phyloP scores from a whole-genome alignment of 345 rosid species.

The Ceriops tagal region DNA sequence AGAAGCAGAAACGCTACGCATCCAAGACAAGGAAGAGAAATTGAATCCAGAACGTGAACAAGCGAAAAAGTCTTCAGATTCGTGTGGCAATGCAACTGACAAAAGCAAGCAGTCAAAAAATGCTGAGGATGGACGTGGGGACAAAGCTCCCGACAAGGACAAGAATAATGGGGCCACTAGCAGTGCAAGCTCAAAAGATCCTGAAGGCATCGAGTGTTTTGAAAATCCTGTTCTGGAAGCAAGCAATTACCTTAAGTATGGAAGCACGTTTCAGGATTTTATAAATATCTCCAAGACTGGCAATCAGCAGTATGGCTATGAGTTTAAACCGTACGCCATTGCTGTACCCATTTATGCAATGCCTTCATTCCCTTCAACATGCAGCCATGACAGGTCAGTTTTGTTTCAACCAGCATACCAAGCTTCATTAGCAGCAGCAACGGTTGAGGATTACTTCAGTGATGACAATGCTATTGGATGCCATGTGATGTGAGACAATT shows the following conservation, averaged over 20 bases:
- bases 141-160: slow-evolving; percentile 16
- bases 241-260: slow-evolving; percentile 1
- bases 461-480: slow-evolving; percentile 61
- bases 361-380: slow-evolving; percentile 26
- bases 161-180: slow-evolving; percentile 9
- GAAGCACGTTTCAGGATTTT: slow-evolving; percentile 14
- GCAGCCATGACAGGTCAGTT: slow-evolving; percentile 16
- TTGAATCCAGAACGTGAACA: slow-evolving; percentile 16
- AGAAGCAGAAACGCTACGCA: slow-evolving; percentile 10
- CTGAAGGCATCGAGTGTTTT: slow-evolving; percentile 5
- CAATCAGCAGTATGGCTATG: slow-evolving; percentile 20
- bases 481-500: slow-evolving; percentile 40
- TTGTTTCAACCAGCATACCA: slow-evolving; percentile 22
- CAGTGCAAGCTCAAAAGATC: slow-evolving; percentile 1
- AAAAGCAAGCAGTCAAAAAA: slow-evolving; percentile 15
- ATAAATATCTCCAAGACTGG: slow-evolving; percentile 6
- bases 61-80: slow-evolving; percentile 13
- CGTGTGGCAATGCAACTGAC: slow-evolving; percentile 9
- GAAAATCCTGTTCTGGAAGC: slow-evolving; percentile 13
- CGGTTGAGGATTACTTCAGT: slow-evolving; percentile 53
- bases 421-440: slow-evolving; percentile 14
- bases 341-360: slow-evolving; percentile 36
- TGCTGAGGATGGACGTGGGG: slow-evolving; percentile 5
- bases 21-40: slow-evolving; percentile 19
- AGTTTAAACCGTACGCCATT: slow-evolving; percentile 34